Evolutionary conservation across 805 yeast genomes (phyloP).

Genomic region (Spathaspora girioi): DNA sequence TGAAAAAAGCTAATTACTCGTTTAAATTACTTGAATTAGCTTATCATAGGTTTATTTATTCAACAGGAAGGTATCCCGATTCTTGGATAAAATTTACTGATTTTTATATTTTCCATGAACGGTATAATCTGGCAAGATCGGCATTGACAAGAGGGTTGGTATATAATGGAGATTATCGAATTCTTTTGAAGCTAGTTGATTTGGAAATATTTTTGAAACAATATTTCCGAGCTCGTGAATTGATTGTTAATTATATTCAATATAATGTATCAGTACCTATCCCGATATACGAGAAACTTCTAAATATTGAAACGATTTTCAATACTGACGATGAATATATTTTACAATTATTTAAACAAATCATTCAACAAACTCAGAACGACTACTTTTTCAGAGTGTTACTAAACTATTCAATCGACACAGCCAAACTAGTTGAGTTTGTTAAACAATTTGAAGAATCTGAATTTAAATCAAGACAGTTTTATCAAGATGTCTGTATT

Average conservation of each 20-base stretch:
- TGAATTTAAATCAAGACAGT: conserved; percentile 9
- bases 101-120: conserved; percentile 28
- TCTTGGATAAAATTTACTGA: conserved; percentile 52
- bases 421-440: conserved; percentile 16
- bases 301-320: conserved; percentile 38
- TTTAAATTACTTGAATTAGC: conserved; percentile 22
- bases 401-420: conserved; percentile 18
- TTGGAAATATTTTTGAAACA: conserved; percentile 38
- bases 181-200: conserved; percentile 42
- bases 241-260: conserved; percentile 24
- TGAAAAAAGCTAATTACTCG: conserved; percentile 22
- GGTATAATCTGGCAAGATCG: conserved; percentile 33
- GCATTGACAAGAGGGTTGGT: conserved; percentile 34
- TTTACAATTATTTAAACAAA: conserved; percentile 21
- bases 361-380: conserved; percentile 28
- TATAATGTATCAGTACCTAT: conserved; percentile 23
- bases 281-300: conserved; percentile 37
- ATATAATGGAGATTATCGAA: conserved; percentile 20
- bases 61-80: conserved; percentile 40
- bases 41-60: conserved; percentile 48
- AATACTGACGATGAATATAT: conserved; percentile 22
- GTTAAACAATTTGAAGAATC: conserved; percentile 19
- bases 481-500: not conserved
- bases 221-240: conserved; percentile 32
- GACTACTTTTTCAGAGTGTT: conserved; percentile 35